These are phyloP conservation scores for Pseudohyphozyma bogoriensis DNA, from an alignment of 768 basidiomycete species.

Conservation along the genomic window DNA sequence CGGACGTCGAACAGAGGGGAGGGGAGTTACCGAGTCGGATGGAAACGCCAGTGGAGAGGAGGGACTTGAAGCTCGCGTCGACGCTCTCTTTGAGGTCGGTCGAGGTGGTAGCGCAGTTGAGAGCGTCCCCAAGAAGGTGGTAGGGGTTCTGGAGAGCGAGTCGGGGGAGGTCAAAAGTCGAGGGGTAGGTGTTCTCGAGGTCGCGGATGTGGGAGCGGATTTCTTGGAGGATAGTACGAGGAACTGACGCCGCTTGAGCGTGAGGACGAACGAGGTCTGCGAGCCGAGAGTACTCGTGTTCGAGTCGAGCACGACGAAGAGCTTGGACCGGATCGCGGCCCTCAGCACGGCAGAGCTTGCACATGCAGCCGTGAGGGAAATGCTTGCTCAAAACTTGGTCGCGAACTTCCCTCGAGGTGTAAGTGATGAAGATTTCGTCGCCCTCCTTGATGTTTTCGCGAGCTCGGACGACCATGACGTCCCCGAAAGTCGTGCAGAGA, in stretches of 20 bases:
- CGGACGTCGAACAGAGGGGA: neutral
- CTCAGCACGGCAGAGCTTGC: neutral
- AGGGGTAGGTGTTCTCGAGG: constrained; percentile 4
- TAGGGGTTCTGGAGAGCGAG: neutral
- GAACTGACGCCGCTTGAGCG: neutral
- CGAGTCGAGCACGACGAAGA: neutral
- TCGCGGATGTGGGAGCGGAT: neutral
- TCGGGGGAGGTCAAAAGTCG: neutral
- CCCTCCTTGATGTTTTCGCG: constrained; percentile 28
- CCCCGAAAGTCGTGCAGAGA: constrained; percentile 31
- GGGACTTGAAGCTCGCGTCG: neutral
- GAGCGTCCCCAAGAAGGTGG: constrained; percentile 4
- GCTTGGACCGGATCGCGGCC: neutral
- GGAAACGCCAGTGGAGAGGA: neutral
- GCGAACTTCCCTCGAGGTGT: neutral
- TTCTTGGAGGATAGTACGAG: neutral
- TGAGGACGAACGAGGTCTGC: no score
- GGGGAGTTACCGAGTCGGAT: neutral
- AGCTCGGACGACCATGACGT: constrained; percentile 38
- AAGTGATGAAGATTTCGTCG: constrained; percentile 33
- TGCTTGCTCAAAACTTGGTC: neutral
- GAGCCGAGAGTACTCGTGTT: no score
- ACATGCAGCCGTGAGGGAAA: neutral
- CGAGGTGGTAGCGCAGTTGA: neutral
- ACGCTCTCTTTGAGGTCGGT: neutral